These are phyloP conservation scores for Globisporangium yorkense DNA, from an alignment of 352 stramenopile genomes.

Conservation along the genomic window DNA sequence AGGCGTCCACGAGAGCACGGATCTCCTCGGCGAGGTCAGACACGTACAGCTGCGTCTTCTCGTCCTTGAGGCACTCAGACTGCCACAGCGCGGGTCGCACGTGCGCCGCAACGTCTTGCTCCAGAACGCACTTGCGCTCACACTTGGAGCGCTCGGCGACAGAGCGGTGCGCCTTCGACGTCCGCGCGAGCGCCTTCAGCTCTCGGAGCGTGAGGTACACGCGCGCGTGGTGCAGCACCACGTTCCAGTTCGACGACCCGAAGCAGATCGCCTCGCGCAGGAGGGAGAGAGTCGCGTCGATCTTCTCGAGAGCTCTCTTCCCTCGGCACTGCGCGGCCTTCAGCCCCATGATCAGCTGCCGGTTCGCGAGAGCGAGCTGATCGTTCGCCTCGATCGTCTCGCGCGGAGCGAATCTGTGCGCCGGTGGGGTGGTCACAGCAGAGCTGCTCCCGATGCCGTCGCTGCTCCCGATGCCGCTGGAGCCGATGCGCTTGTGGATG, in stretches of 20 bases:
- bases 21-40: constrained; percentile 52
- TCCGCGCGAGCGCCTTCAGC: constrained; percentile 17
- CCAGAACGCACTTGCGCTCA: constrained; percentile 22
- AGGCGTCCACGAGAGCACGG: constrained; percentile 30
- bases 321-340: constrained; percentile 56
- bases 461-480: background rate
- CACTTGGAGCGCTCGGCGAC: constrained; percentile 21
- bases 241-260: constrained; percentile 18
- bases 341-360: constrained; percentile 64
- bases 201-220: constrained; percentile 45
- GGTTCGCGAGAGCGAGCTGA: constrained; percentile 53
- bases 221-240: constrained; percentile 17
- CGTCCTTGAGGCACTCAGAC: constrained; percentile 38
- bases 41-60: constrained; percentile 38
- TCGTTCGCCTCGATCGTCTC: constrained; percentile 57
- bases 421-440: constrained; percentile 35
- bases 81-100: constrained; percentile 35
- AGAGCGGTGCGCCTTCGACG: constrained; percentile 9
- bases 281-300: constrained; percentile 47
- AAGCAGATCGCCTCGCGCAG: constrained; percentile 38
- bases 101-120: constrained; percentile 7
- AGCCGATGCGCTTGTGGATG: constrained; percentile 38
- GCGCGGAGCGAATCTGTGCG: constrained; percentile 61
- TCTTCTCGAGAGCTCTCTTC: constrained; percentile 45
- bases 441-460: background rate